Conservation (phyloP, 768 basidiomycete species). For the Auricularia sp. region DNA sequence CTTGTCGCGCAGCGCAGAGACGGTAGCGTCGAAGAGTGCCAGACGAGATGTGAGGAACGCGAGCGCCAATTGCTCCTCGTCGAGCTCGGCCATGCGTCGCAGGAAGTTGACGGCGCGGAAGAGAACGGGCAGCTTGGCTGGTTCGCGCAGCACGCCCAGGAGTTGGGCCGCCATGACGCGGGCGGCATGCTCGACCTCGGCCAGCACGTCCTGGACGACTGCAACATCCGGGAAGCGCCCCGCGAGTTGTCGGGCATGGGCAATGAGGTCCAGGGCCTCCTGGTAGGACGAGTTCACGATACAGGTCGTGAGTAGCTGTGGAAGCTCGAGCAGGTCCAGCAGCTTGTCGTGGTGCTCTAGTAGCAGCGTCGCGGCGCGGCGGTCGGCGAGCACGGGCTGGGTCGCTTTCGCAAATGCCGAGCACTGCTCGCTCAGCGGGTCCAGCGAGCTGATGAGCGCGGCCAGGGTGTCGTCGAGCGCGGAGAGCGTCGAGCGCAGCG, state of each 20-base stretch:
- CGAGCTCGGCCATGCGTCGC: slow-evolving; percentile 67
- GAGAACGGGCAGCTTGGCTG: slow-evolving; percentile 77
- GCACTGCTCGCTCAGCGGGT: slow-evolving; percentile 65
- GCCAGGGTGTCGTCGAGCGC: slow-evolving; percentile 69
- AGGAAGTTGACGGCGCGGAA: slow-evolving; percentile 88
- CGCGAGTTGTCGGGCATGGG: slow-evolving; percentile 52
- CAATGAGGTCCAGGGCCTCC: slow-evolving; percentile 79
- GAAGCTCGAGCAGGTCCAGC: slow-evolving; percentile 82
- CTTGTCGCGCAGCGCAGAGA: slow-evolving; percentile 26
- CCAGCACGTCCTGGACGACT: slow-evolving; percentile 45
- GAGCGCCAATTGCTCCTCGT: slow-evolving; percentile 68
- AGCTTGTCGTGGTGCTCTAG: slow-evolving; percentile 92
- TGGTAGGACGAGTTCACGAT: slow-evolving; percentile 87
- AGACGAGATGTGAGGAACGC: slow-evolving; percentile 73
- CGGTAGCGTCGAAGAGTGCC: slow-evolving; percentile 46
- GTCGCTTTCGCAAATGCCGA: slow-evolving; percentile 58
- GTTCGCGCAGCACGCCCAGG: slow-evolving; percentile 68
- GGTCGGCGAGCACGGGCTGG: slow-evolving; percentile 53
- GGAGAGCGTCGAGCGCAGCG: slow-evolving; percentile 60
- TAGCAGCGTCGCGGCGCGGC: slow-evolving; percentile 72
- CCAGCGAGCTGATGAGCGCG: slow-evolving; percentile 59
- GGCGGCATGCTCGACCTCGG: slow-evolving; percentile 30
- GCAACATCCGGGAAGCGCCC: slow-evolving; percentile 32
- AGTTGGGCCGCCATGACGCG: slow-evolving; percentile 72
- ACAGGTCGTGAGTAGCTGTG: slow-evolving; percentile 85